Percentiles rank a stretch among this genome's conserved stretches.
phyloP scores from a whole-genome alignment of 768 basidiomycete species.

The Boletus insuetus region DNA sequence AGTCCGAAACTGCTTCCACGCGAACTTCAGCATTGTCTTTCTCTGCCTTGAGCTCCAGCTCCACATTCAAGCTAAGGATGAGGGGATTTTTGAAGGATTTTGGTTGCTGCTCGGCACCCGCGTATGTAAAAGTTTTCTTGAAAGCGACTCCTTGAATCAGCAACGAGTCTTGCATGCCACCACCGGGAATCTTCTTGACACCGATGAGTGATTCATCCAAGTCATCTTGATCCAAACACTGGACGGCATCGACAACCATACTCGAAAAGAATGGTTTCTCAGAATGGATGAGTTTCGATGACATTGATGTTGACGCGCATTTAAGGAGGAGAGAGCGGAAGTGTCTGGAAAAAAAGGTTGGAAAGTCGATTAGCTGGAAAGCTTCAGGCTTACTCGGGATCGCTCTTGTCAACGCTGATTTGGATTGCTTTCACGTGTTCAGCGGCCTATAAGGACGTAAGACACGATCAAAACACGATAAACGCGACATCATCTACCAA shows the following conservation, averaged over 20 bases:
- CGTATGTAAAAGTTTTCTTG: slow-evolving; percentile 99
- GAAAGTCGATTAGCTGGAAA: not conserved
- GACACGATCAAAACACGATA: slow-evolving; percentile 7
- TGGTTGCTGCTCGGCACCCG: slow-evolving; percentile 98
- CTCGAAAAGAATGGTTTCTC: slow-evolving; percentile 98
- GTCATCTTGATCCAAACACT: slow-evolving; percentile 87
- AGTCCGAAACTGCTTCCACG: slow-evolving; percentile 94
- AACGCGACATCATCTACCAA: slow-evolving; percentile 53
- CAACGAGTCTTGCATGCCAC: slow-evolving; percentile 94
- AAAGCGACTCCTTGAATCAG: slow-evolving; percentile 91
- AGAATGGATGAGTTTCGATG: slow-evolving; percentile 97
- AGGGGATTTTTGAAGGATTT: slow-evolving; percentile 88
- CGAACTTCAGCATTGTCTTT: slow-evolving; percentile 99
- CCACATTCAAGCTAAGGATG: slow-evolving; percentile 93
- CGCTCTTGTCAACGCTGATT: slow-evolving; percentile 82
- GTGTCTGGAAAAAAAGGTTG: slow-evolving; percentile 46
- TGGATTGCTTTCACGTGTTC: slow-evolving; percentile 88
- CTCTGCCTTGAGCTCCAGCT: slow-evolving; percentile 97
- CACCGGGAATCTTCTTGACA: slow-evolving; percentile 96
- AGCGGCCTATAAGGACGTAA: slow-evolving; percentile 54
- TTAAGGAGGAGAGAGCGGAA: slow-evolving; percentile 94
- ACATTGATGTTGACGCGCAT: slow-evolving; percentile 99
- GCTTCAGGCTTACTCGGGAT: slow-evolving; percentile 72
- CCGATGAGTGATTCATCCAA: slow-evolving; percentile 96
- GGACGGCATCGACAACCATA: slow-evolving; percentile 98